Base-by-base conservation (phyloP, 148 eudicot species). In the Cornus suecica region DNA sequence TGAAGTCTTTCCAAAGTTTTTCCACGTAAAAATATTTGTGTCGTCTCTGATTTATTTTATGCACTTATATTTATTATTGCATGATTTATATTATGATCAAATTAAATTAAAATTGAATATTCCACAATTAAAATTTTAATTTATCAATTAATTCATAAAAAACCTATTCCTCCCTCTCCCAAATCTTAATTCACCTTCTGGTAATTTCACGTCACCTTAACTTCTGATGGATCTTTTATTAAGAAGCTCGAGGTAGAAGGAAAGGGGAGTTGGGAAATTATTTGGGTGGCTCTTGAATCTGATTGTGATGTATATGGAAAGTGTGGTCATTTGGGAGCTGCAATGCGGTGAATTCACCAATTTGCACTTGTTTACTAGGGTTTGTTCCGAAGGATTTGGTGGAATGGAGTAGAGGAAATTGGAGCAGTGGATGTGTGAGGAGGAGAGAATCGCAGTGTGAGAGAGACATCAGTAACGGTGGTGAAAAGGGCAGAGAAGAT, bases 301-400 rank as follows among this genome's bases (percentile, higher is more conserved):
- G 81, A 61, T 8, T 89, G 90, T 74, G 83, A 83, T 70, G 80
- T 10, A 54, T 32, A 37, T 37, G 42, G 42, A 8, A 37, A 37
- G 30, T 89, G 92, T 54, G 90, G 92, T 0, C 75, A 23, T 86
- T 79, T 30, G 92, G 88, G 22, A 71, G 32, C 24, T 89, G 92
- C 72, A 70, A 87, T 66, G 14, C 71, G 14, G 24, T 68, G 0
- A 26, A 28, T 16, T 63, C 79, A 9, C 81, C 80, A 16, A 76
- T 81, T 16, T 89, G 90, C 63, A 23, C 31, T 0, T 89, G 92
- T 58, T 76, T 86, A 68, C 73, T 58, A 41, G 90, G 90, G 0
- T 87, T 81, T 73, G 69, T 25, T 64, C 90, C 92, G 28, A 80
- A 60, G 27, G 69, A 76, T 10, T 10, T 8, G 0, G 76, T 34